Conservation (phyloP, 169 alveolate species). For the Blepharisma undulans region DNA sequence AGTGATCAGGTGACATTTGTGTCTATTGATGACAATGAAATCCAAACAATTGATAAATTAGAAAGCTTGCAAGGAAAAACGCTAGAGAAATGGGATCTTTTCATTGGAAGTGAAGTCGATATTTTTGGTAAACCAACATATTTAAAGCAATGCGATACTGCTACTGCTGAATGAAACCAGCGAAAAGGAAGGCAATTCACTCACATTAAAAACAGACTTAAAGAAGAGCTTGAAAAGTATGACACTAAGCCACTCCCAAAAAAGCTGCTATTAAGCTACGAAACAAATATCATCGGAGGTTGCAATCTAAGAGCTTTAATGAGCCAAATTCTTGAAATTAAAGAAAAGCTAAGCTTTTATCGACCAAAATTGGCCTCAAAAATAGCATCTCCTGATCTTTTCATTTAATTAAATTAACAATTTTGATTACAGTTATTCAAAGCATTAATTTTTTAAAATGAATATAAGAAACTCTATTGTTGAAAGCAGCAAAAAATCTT, state of each 20-base stretch:
- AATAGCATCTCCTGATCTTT: not conserved
- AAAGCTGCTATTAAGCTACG: constrained; percentile 45
- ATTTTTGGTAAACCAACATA: constrained; percentile 61
- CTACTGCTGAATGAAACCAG: constrained; percentile 63
- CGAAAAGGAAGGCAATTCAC: constrained; percentile 36
- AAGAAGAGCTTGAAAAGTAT: constrained; percentile 60
- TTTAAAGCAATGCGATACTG: constrained; percentile 47
- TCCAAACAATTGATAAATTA: not conserved
- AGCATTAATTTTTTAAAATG: not conserved
- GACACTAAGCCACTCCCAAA: constrained; percentile 50
- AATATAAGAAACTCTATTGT: not conserved
- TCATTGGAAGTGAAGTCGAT: constrained; percentile 59
- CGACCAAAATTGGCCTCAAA: constrained; percentile 35
- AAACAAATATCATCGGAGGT: constrained; percentile 43
- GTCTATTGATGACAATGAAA: not conserved
- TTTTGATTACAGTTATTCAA: not conserved
- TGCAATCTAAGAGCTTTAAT: constrained; percentile 45
- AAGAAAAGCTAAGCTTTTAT: constrained; percentile 39
- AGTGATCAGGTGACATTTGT: not conserved
- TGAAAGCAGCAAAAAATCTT: not conserved
- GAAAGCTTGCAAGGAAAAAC: not conserved
- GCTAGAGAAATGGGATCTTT: constrained; percentile 48
- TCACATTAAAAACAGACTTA: constrained; percentile 50
- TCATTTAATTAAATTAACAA: not conserved
- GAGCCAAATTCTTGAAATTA: constrained; percentile 38